These are phyloP conservation scores for Vaccinium myrtillus DNA, from an alignment of 148 eudicot species.

Conservation along the genomic window DNA sequence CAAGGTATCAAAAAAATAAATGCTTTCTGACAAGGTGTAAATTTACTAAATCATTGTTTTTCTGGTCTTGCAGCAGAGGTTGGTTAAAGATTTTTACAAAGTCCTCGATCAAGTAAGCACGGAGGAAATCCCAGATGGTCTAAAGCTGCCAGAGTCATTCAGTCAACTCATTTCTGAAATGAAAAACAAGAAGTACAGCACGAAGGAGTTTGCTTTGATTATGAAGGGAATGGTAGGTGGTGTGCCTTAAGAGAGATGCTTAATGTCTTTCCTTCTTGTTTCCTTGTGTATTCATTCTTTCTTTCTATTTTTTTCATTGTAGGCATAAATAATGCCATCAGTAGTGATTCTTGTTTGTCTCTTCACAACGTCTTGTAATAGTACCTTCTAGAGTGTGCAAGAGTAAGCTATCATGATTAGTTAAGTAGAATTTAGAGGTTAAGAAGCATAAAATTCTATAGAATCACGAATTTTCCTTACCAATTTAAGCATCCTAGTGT, in stretches of 20 bases:
- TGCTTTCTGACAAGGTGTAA: background rate
- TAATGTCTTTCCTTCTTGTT: background rate
- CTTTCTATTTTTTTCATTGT: background rate
- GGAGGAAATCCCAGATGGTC: slow-evolving; percentile 59
- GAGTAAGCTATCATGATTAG: background rate
- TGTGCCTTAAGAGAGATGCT: background rate
- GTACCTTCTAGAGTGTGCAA: background rate
- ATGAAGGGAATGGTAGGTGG: slow-evolving; percentile 86
- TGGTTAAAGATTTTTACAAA: slow-evolving; percentile 82
- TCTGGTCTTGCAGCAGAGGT: slow-evolving; percentile 50
- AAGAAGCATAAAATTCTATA: background rate
- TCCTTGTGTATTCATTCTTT: background rate
- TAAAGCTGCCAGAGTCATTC: slow-evolving; percentile 83
- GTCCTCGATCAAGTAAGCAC: slow-evolving; percentile 76
- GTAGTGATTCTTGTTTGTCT: background rate
- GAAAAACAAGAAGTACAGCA: slow-evolving; percentile 69
- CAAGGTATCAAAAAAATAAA: background rate
- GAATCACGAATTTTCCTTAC: background rate
- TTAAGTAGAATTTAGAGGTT: background rate
- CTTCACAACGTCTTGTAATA: background rate
- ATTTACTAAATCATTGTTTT: slow-evolving; percentile 10
- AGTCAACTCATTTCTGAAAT: slow-evolving; percentile 82
- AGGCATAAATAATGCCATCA: no score
- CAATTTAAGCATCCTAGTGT: slow-evolving; percentile 1
- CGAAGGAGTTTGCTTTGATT: slow-evolving; percentile 83